Evolutionary conservation across 176 grass and related monocot genomes (phyloP).

Genomic region (Carex myosuroides): DNA sequence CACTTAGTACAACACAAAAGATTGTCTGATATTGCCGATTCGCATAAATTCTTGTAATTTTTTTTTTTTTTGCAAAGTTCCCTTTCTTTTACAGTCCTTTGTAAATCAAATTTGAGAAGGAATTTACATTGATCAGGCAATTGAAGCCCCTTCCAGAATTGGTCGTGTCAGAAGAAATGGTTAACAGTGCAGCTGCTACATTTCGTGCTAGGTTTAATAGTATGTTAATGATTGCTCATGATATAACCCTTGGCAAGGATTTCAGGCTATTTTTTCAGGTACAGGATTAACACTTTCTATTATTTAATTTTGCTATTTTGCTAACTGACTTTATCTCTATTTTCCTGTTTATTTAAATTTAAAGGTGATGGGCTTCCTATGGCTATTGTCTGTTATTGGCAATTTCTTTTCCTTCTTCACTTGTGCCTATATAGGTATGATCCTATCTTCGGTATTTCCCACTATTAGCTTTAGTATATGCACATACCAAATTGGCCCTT

Average conservation of each 20-base stretch:
- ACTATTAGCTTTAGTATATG: not conserved
- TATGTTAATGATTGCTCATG: slow-evolving; percentile 89
- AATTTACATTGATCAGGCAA: slow-evolving; percentile 39
- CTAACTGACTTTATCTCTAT: not conserved
- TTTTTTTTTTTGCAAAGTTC: not conserved
- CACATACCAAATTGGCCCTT: not conserved
- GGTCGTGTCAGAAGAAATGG: slow-evolving; percentile 98
- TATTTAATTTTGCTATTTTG: not conserved
- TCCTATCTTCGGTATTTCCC: slow-evolving; percentile 18
- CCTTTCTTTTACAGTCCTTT: not conserved
- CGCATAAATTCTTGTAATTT: not conserved
- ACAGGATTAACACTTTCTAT: slow-evolving; percentile 11
- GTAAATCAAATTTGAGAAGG: not conserved
- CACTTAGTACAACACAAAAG: not conserved
- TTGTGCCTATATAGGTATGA: slow-evolving; percentile 83
- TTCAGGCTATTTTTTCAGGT: slow-evolving; percentile 82
- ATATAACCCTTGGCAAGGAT: slow-evolving; percentile 89
- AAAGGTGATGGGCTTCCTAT: slow-evolving; percentile 72
- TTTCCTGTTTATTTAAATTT: slow-evolving; percentile 16
- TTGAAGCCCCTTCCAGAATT: slow-evolving; percentile 82
- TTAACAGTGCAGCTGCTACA: slow-evolving; percentile 63
- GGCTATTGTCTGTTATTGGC: slow-evolving; percentile 73
- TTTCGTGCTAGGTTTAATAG: slow-evolving; percentile 91
- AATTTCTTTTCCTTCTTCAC: slow-evolving; percentile 85
- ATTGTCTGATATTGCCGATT: not conserved